A percentile compares a stretch with the other conserved stretches of the same genome.
Conservation (phyloP, 208 protist genomes). For the Perkinsela sp. region DNA sequence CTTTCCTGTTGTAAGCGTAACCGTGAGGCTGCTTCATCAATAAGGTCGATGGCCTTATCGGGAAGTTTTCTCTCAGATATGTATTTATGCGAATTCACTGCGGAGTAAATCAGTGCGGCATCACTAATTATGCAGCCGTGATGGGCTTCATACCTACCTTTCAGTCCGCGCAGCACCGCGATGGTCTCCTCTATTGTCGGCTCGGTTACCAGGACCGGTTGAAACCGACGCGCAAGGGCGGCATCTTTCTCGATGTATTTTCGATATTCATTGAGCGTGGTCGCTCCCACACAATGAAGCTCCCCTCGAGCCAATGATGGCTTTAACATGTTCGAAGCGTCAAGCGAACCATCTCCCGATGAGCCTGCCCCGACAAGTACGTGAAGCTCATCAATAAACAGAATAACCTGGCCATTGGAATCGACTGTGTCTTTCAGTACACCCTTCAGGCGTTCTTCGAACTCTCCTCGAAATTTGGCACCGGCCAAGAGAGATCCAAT, state of each 20-base stretch:
- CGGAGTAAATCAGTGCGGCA: conserved; percentile 52
- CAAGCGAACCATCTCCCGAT: conserved; percentile 73
- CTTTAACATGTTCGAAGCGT: conserved; percentile 93
- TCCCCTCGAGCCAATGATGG: conserved; percentile 84
- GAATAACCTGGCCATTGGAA: conserved; percentile 76
- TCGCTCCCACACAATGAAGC: conserved; percentile 84
- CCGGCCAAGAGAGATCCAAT: conserved; percentile 93
- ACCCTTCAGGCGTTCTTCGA: conserved; percentile 96
- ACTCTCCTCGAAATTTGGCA: conserved; percentile 94
- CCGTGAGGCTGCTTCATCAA: conserved; percentile 80
- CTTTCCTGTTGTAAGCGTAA: conserved; percentile 74
- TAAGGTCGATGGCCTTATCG: conserved; percentile 94
- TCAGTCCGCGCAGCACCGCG: conserved; percentile 82
- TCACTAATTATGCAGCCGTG: conserved; percentile 66
- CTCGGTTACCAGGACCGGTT: conserved; percentile 80
- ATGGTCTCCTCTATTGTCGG: conserved; percentile 85
- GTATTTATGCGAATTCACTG: conserved; percentile 72
- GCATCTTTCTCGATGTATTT: conserved; percentile 91
- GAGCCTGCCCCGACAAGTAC: conserved; percentile 81
- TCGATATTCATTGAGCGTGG: conserved; percentile 86
- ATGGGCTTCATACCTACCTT: conserved; percentile 68
- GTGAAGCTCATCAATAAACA: conserved; percentile 99
- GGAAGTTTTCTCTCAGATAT: conserved; percentile 82
- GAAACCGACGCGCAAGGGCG: conserved; percentile 91
- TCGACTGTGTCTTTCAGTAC: conserved; percentile 91